Conservation (phyloP, 2,329 filamentous ascomycete species). For the Trichothecium sympodiale region DNA sequence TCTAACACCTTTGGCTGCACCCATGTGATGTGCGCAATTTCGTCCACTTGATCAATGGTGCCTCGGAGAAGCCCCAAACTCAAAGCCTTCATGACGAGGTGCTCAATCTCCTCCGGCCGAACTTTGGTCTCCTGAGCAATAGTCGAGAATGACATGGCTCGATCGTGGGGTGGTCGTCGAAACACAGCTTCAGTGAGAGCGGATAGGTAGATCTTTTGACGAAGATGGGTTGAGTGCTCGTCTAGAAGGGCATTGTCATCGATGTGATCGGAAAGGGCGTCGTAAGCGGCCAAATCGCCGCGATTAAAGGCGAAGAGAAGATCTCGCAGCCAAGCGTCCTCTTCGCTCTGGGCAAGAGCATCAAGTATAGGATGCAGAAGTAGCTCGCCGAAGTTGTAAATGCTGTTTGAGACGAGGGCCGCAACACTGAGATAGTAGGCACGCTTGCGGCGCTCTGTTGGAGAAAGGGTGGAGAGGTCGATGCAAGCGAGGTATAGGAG, state of each 20-base stretch:
- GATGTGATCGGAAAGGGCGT: constrained; percentile 71
- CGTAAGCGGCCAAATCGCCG: constrained; percentile 81
- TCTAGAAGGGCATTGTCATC: constrained; percentile 68
- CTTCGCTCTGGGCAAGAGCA: constrained; percentile 56
- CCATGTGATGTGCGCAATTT: constrained; percentile 93
- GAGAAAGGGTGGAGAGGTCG: constrained; percentile 63
- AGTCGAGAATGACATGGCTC: constrained; percentile 81
- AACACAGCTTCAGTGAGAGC: constrained; percentile 94
- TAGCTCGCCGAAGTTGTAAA: constrained; percentile 99
- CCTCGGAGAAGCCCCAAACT: constrained; percentile 82
- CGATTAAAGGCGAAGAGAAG: constrained; percentile 98
- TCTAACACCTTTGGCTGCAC: constrained; percentile 97
- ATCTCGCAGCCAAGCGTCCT: constrained; percentile 80
- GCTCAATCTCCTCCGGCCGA: constrained; percentile 82
- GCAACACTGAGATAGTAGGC: constrained; percentile 91
- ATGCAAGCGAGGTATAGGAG: constrained; percentile 97
- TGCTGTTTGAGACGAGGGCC: constrained; percentile 83
- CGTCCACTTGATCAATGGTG: constrained; percentile 91
- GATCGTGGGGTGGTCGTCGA: constrained; percentile 87
- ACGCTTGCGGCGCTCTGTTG: constrained; percentile 65
- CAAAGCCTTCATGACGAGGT: constrained; percentile 97
- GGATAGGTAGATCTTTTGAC: constrained; percentile 96
- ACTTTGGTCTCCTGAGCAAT: constrained; percentile 93
- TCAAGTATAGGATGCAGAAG: constrained; percentile 93
- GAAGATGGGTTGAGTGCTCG: constrained; percentile 72